Base-by-base conservation (phyloP, 176 grass and related monocot species). In the Oryza coarctata region DNA sequence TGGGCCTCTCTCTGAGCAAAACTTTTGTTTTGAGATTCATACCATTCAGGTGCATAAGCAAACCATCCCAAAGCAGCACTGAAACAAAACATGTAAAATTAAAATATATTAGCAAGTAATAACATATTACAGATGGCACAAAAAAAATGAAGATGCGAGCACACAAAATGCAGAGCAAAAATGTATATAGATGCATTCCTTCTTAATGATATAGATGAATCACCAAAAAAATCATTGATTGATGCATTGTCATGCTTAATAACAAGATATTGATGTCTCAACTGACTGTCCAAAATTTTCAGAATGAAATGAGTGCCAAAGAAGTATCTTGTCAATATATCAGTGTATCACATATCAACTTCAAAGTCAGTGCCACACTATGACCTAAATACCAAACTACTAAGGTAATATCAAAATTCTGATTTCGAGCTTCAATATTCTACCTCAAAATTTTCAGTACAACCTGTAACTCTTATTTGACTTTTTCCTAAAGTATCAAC, bases 11-110 rank as follows among this genome's bases (percentile, higher is more conserved):
- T 93, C 68, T 95, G 93, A 58, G 88, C 80, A 83, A 90, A 99
- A 86, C 84, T 82, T 88, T 95, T 99, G 85, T 84, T 99, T 82
- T 88, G 88, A 70, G 92, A 88, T 90, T 99, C 96, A 80, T 99
- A 93, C 87, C 87, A 99, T 77, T 99, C 93, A 62, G 89, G 91
- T n/a, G 78, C 80, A 91, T 91, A 89, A 80, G 93, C 93, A 93
- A 99, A 99, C 96, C 93, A 95, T 87, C 96, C 93, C 87, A 99
- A 95, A 74, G 96, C 87, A 90, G 93, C 89, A 86, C 96, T 99
- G 81, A 27, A 84, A 88, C 57, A 87, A 74, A 80, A 85, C 26
- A 40, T 34, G 34, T 57, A 38, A 31, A 55, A 65, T n/a, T 13
- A 87, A 80, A 70, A 52, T 73, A 52, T 57, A 86, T 82, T 78